Evolutionary conservation across 2,329 filamentous ascomycete species (phyloP), one percentile per base, ranked within the genome.

Genomic region (Dendrostoma leiphaemia): DNA sequence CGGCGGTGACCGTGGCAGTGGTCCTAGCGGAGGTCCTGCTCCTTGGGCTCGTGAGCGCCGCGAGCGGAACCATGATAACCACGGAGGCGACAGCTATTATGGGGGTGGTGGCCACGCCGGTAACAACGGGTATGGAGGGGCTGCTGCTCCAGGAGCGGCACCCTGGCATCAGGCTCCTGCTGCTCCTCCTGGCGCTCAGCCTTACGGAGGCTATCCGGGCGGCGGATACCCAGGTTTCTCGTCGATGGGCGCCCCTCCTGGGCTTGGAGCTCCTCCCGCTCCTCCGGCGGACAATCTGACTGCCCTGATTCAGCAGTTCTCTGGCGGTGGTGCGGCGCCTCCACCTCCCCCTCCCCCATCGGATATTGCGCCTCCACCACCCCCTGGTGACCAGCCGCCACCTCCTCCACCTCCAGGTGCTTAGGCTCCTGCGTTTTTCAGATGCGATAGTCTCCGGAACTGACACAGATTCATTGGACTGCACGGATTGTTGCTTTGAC

Each of bases 281-380:
- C 73, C 82, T 23, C 70, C 71, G 40, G 79, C 80, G 57, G 56
- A 58, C 43, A 83, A 82, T 37, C 74, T 87, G 57, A 85, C 81
- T 65, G 81, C 83, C 44, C 75, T 90, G 55, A 85, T 88, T 63
- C 83, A 88, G 69, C 85, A 86, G 64, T 89, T 71, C 46, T 67
- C 68, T 31, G 65, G 64, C 51, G 65, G 63, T 17, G 60, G 56
- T 15, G 61, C 62, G 21, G 51, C 48, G 3, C 51, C 40, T 13
- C 66, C 66, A 3, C 66, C 66, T 8, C 67, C 60, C 2, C 57
- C 60, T 2, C 59, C 66, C 37, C 66, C 66, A 24, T 59, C 64
- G n/a, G 65, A 66, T 19, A 68, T 67, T 32, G 65, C 67, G n/a
- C 69, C 69, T 2, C 67, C 68, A 7, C 69, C 69, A 3, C 69